Conservation (phyloP, 257 asterid genomes). For the Ehretia macrophylla region DNA sequence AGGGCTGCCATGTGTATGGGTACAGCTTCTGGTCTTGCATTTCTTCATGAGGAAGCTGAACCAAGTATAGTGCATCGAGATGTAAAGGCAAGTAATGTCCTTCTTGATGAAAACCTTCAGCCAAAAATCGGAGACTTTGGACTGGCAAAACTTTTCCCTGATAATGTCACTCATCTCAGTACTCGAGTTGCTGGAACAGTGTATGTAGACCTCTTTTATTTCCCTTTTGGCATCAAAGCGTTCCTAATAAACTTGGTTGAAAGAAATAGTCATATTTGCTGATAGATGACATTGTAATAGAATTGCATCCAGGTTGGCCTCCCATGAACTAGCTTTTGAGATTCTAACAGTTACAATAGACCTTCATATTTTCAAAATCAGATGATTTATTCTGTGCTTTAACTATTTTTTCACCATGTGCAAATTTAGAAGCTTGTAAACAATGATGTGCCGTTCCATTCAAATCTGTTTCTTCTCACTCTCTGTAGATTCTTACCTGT, state of each 20-base stretch:
- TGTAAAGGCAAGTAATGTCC: constrained; percentile 86
- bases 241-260: not conserved
- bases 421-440: too few species aligned
- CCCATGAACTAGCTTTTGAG: too few species aligned
- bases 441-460: not conserved
- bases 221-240: not conserved
- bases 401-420: too few species aligned
- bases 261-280: too few species aligned
- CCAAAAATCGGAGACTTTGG: constrained; percentile 90
- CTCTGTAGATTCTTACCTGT: not conserved
- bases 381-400: too few species aligned
- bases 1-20: constrained; percentile 72
- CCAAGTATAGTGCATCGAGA: constrained; percentile 83
- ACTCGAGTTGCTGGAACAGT: constrained; percentile 92
- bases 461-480: not conserved
- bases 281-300: too few species aligned
- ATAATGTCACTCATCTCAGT: constrained; percentile 82
- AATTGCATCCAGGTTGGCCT: too few species aligned
- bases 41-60: constrained; percentile 77
- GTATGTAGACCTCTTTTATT: constrained; percentile 37
- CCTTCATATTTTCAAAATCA: too few species aligned
- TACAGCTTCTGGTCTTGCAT: constrained; percentile 74
- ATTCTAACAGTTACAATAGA: too few species aligned
- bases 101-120: constrained; percentile 51
- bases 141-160: constrained; percentile 84